Evolutionary conservation across 345 rosid species (phyloP), one percentile per base, ranked within the genome.

Genomic region (Anastatica hierochuntica): DNA sequence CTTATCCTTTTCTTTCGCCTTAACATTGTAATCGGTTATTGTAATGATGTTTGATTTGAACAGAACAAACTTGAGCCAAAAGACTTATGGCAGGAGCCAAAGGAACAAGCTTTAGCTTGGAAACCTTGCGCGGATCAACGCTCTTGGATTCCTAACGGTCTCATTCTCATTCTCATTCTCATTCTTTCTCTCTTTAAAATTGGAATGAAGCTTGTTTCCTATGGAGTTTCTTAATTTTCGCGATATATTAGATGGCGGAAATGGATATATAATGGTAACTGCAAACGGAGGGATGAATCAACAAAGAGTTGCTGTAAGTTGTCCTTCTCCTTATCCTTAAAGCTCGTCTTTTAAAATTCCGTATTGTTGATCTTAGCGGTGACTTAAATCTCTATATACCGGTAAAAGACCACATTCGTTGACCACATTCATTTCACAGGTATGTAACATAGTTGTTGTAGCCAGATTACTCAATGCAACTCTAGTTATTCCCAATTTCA

Each of bases 281-380:
- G 96, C 96, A 70, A 92, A 92, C 64, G 98, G 98, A 64, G 96
- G 98, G 53, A 83, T 92, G 30, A 92, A 84, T 73, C 98, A 92
- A 79, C 98, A 88, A 77, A 64, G 96, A 60, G 98, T 92, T 43
- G 96, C 98, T 53, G 98, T 88, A 76, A 75, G 81, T 50, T 43
- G 18, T 15, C 36, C n/a, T 43, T 30, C n/a, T 50, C 10, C 12
- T 57, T n/a, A 6, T 33, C 38, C 17, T 56, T 48, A 7, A 23
- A 15, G n/a, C 33, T 24, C 34, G 2, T 35, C 8, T 20, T 23
- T 43, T 11, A 53, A 17, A 12, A 20, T n/a, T n/a, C n/a, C n/a
- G n/a, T n/a, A n/a, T n/a, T n/a, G n/a, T n/a, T n/a, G n/a, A n/a
- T n/a, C n/a, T n/a, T n/a, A n/a, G n/a, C n/a, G n/a, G n/a, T n/a